Conservation (phyloP, 352 stramenopile genomes). For the Blastocystis sp. region DNA sequence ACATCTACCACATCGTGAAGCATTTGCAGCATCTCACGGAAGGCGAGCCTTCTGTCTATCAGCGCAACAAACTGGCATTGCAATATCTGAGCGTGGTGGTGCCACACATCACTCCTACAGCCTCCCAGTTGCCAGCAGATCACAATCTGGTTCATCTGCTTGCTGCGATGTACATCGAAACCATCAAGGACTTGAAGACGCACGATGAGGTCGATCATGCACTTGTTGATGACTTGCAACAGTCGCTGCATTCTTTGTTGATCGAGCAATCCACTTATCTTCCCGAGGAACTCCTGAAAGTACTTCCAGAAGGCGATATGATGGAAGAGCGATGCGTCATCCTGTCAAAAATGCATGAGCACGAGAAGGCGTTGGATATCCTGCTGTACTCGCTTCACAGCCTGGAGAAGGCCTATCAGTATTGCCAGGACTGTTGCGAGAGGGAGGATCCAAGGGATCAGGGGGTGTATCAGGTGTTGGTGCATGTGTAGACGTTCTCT, state of each 20-base stretch:
- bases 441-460: neutral
- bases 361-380: neutral
- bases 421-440: neutral
- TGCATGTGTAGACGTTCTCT: neutral
- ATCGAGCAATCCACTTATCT: neutral
- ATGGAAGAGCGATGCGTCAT: neutral
- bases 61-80: neutral
- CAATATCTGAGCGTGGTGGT: neutral
- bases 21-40: neutral
- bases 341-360: neutral
- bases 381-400: neutral
- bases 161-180: neutral
- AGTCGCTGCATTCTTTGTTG: neutral
- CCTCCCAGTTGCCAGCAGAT: neutral
- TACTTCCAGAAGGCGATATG: neutral
- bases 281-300: neutral
- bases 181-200: neutral
- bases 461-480: neutral
- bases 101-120: neutral
- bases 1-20: slow-evolving; percentile 28
- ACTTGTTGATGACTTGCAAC: neutral
- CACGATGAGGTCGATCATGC: neutral
- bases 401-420: neutral
- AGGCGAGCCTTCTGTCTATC: neutral
- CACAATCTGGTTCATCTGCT: neutral